Conservation (phyloP, 768 basidiomycete genomes). For the Kwoniella mangroviensis region DNA sequence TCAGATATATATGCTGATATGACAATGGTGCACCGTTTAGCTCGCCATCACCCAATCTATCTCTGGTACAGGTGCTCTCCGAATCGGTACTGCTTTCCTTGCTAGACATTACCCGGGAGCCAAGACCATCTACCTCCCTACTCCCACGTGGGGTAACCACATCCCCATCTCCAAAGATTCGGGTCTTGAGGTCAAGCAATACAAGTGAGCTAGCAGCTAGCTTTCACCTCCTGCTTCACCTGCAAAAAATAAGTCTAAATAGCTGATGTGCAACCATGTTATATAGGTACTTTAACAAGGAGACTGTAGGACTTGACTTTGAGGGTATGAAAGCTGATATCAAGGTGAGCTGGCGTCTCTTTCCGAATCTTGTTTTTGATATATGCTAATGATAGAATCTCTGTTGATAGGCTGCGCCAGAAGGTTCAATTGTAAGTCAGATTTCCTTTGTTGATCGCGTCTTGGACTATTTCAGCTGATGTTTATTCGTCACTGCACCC, state of each 20-base stretch:
- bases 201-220: constrained; percentile 59
- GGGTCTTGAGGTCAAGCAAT: constrained; percentile 80
- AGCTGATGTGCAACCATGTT: not conserved
- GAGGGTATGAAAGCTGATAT: constrained; percentile 86
- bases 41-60: constrained; percentile 89
- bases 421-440: constrained; percentile 68
- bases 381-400: not conserved
- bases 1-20: not conserved
- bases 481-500: not conserved
- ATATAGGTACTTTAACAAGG: constrained; percentile 73
- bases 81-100: constrained; percentile 91
- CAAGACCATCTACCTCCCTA: constrained; percentile 79
- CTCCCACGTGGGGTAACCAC: constrained; percentile 96
- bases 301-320: constrained; percentile 88
- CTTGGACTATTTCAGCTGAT: not conserved
- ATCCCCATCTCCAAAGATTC: constrained; percentile 88
- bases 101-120: constrained; percentile 77
- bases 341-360: constrained; percentile 63
- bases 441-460: not conserved
- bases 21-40: constrained; percentile 58
- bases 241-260: not conserved
- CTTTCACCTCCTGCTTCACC: not conserved
- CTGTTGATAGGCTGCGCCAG: constrained; percentile 63
- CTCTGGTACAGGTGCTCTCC: constrained; percentile 95
- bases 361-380: not conserved